Evolutionary conservation across 768 basidiomycete genomes (phyloP).

Genomic region (Hygrocybe coccinea): DNA sequence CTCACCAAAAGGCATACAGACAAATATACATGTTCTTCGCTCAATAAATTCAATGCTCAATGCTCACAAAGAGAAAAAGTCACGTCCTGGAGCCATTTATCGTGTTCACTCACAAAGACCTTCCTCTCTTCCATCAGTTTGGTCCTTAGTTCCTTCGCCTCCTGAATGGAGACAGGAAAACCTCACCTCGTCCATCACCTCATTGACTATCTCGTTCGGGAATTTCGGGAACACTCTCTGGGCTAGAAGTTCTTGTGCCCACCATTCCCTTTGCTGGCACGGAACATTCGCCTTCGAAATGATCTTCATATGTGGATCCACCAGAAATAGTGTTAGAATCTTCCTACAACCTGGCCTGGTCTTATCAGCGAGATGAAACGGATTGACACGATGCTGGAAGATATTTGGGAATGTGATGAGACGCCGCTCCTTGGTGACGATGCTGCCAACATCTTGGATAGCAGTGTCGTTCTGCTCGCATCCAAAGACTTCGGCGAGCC

Average conservation of each 20-base stretch:
- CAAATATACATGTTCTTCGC: too few species aligned
- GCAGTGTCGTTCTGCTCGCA: constrained; percentile 18
- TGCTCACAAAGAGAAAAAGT: constrained; percentile 27
- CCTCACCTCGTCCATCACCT: constrained; percentile 18
- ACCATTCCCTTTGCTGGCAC: constrained; percentile 28
- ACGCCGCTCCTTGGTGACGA: constrained; percentile 34
- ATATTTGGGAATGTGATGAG: constrained; percentile 41
- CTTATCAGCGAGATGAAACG: constrained; percentile 34
- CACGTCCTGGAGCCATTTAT: constrained; percentile 10
- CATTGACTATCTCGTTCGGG: constrained; percentile 21
- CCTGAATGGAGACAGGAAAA: constrained; percentile 25
- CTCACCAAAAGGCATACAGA: too few species aligned
- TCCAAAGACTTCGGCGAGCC: constrained; percentile 27
- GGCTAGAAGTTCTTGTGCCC: constrained; percentile 15
- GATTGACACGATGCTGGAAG: constrained; percentile 36
- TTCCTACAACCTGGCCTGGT: constrained; percentile 37
- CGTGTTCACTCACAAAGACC: constrained; percentile 16
- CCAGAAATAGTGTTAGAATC: constrained; percentile 39
- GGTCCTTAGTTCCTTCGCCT: constrained; percentile 28
- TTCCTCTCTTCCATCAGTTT: constrained; percentile 32
- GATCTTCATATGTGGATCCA: constrained; percentile 28
- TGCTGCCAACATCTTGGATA: constrained; percentile 29
- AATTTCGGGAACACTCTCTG: constrained; percentile 6
- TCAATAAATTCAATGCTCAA: constrained; percentile 2
- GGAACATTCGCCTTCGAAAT: constrained; percentile 27